Percentiles rank a stretch among this genome's conserved stretches.
Conservation (phyloP, 2,329 filamentous ascomycete species). For the Penicillium sp. region DNA sequence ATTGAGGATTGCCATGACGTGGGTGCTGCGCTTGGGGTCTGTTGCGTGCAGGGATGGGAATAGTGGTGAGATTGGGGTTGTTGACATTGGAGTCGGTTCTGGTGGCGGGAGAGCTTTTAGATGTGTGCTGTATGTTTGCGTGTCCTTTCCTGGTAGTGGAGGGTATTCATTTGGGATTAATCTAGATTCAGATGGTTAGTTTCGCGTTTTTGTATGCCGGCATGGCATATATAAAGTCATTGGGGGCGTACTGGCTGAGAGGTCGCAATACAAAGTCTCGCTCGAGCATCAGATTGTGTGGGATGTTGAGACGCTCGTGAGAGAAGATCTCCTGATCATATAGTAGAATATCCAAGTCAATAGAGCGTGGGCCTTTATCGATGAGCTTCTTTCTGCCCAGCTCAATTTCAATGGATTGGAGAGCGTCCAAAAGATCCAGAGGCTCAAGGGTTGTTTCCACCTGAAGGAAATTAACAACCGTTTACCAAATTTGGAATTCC, state of each 20-base stretch:
- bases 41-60: constrained; percentile 60
- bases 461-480: constrained; percentile 45
- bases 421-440: constrained; percentile 70
- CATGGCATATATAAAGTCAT: background rate
- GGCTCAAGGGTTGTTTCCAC: constrained; percentile 77
- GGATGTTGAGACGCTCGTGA: constrained; percentile 74
- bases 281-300: constrained; percentile 82
- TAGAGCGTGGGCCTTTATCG: constrained; percentile 91
- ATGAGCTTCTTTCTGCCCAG: constrained; percentile 81
- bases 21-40: constrained; percentile 60
- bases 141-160: constrained; percentile 30
- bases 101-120: constrained; percentile 37
- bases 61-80: constrained; percentile 38
- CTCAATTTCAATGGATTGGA: constrained; percentile 79
- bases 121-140: constrained; percentile 37
- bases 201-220: background rate
- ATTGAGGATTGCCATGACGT: constrained; percentile 92
- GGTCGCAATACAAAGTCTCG: constrained; percentile 91
- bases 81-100: constrained; percentile 39
- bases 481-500: background rate
- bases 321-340: constrained; percentile 68
- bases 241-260: constrained; percentile 55
- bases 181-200: constrained; percentile 25
- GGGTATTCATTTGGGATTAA: constrained; percentile 43
- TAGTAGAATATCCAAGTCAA: constrained; percentile 88